These are phyloP conservation scores for Diaporthe eres DNA, from an alignment of 2,329 filamentous ascomycete genomes.

Conservation along the genomic window DNA sequence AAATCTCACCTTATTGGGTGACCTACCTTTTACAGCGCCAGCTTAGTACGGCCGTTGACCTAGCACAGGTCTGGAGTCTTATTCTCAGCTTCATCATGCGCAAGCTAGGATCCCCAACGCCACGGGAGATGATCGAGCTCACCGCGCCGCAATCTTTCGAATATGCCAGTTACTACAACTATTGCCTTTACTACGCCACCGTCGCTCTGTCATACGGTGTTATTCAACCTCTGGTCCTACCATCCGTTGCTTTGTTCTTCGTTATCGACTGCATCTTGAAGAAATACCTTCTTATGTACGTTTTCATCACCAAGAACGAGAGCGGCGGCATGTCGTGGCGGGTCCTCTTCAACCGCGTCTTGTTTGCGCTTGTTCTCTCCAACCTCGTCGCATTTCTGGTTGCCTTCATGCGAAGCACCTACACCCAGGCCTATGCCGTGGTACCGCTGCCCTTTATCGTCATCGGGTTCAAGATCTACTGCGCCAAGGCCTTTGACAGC, in stretches of 20 bases:
- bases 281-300: constrained; percentile 94
- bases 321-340: constrained; percentile 96
- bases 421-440: constrained; percentile 74
- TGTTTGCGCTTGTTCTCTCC: constrained; percentile 84
- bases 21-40: constrained; percentile 94
- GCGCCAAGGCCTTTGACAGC: constrained; percentile 80
- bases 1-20: constrained; percentile 92
- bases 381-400: constrained; percentile 85
- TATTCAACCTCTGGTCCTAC: constrained; percentile 88
- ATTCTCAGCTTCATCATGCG: constrained; percentile 88
- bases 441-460: constrained; percentile 84
- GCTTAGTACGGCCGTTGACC: constrained; percentile 90
- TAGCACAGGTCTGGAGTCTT: constrained; percentile 89
- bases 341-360: constrained; percentile 90
- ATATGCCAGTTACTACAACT: constrained; percentile 98
- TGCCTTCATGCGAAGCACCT: constrained; percentile 77
- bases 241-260: constrained; percentile 92
- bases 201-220: constrained; percentile 88
- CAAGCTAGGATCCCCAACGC: constrained; percentile 89
- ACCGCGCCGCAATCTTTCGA: constrained; percentile 94
- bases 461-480: constrained; percentile 89
- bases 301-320: constrained; percentile 97
- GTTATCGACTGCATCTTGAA: constrained; percentile 88
- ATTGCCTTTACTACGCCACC: constrained; percentile 94
- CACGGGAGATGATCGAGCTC: constrained; percentile 90